Evolutionary conservation across 768 basidiomycete genomes (phyloP).

Genomic region (Boletus vinaceobasis): DNA sequence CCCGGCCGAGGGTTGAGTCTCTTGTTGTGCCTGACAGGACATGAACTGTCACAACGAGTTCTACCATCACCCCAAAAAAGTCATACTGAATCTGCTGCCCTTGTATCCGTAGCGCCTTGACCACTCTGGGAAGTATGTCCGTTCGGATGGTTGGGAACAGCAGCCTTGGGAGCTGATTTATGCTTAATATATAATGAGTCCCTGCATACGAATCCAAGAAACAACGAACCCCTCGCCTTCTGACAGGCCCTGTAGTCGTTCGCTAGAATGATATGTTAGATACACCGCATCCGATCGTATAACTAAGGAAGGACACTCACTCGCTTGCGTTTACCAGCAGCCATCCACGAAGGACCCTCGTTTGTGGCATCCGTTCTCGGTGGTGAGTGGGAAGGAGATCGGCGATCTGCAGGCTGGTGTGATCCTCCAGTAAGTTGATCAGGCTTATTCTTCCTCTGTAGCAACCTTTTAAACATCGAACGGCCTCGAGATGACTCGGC

Average conservation of each 20-base stretch:
- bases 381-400: neutral
- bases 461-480: neutral
- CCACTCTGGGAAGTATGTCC: neutral
- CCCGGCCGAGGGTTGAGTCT: neutral
- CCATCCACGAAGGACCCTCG: neutral
- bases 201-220: too few relatives aligned
- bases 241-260: fast-evolving
- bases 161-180: neutral
- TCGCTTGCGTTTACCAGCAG: neutral
- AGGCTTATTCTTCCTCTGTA: neutral
- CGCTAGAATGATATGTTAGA: neutral
- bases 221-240: neutral
- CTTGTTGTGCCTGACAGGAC: neutral
- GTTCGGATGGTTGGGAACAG: neutral
- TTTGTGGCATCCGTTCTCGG: neutral
- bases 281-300: too few relatives aligned
- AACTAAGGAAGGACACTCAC: neutral
- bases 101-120: neutral
- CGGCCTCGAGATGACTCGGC: neutral
- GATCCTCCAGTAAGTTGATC: too few relatives aligned
- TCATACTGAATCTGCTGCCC: neutral
- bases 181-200: neutral
- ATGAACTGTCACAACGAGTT: neutral
- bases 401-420: neutral
- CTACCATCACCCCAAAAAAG: neutral